Evolutionary conservation across 2,329 filamentous ascomycete genomes (phyloP).

Genomic region (Cytospora schulzeri): DNA sequence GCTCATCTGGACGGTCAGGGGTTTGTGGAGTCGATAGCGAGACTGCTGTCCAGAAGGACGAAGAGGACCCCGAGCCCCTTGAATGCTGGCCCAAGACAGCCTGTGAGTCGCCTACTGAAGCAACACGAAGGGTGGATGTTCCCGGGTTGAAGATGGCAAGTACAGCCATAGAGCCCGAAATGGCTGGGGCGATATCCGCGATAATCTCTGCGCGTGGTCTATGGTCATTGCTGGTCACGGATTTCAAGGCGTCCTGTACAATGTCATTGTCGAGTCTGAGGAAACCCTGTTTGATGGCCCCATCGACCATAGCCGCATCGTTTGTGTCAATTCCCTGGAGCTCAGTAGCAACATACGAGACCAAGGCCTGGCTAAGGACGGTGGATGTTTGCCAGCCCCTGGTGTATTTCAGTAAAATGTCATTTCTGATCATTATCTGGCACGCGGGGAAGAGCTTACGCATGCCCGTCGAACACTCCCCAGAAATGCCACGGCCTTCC

Average conservation of each 20-base stretch:
- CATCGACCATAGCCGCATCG: conserved; percentile 51
- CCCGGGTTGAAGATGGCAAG: conserved; percentile 62
- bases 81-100: conserved; percentile 60
- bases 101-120: conserved; percentile 68
- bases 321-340: conserved; percentile 32
- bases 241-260: conserved; percentile 39
- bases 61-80: conserved; percentile 46
- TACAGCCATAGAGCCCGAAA: conserved; percentile 63
- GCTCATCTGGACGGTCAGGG: too few relatives aligned
- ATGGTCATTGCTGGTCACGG: conserved; percentile 35
- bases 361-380: conserved; percentile 44
- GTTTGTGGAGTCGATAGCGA: too few relatives aligned
- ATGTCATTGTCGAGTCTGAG: conserved; percentile 60
- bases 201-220: conserved; percentile 33
- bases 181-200: conserved; percentile 40
- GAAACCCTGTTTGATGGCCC: conserved; percentile 61
- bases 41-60: too few relatives aligned
- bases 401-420: not conserved
- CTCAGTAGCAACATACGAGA: conserved; percentile 44
- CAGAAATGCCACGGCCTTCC: conserved; percentile 38
- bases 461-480: conserved; percentile 54
- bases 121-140: conserved; percentile 58
- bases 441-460: conserved; percentile 36
- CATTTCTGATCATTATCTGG: not conserved
- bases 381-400: conserved; percentile 47